Conservation (phyloP, 495 filamentous ascomycete species). For the Penicillium arizonense region DNA sequence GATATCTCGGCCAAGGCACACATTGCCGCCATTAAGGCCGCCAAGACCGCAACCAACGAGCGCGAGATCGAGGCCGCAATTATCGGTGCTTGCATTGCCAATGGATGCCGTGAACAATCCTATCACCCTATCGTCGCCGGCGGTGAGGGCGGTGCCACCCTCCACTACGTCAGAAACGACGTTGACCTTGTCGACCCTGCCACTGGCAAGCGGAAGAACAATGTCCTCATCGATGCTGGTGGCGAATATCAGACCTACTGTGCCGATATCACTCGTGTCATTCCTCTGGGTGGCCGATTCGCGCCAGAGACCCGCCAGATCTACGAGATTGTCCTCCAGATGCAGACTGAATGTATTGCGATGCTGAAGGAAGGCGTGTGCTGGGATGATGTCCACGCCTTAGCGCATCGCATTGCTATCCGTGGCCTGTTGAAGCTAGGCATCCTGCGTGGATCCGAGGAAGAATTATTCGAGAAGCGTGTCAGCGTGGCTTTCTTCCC, state of each 20-base stretch:
- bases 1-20: conserved; percentile 75
- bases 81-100: conserved; percentile 68
- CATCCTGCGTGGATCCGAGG: conserved; percentile 63
- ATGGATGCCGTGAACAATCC: conserved; percentile 72
- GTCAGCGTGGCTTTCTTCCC: conserved; percentile 88
- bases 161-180: conserved; percentile 85
- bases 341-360: conserved; percentile 76
- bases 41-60: conserved; percentile 70
- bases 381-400: conserved; percentile 84
- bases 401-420: conserved; percentile 80
- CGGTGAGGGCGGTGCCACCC: conserved; percentile 74
- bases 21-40: conserved; percentile 63
- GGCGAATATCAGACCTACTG: conserved; percentile 79
- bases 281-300: conserved; percentile 79
- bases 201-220: conserved; percentile 57
- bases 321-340: conserved; percentile 82
- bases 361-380: conserved; percentile 69
- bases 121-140: conserved; percentile 83
- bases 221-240: conserved; percentile 82
- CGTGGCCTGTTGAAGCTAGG: conserved; percentile 73
- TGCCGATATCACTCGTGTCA: conserved; percentile 85
- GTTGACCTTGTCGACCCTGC: conserved; percentile 47
- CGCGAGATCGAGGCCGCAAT: conserved; percentile 80
- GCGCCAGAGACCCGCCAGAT: conserved; percentile 68
- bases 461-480: conserved; percentile 70